Base-by-base conservation (phyloP, 352 stramenopile genomes). In the Globisporangium canariense region DNA sequence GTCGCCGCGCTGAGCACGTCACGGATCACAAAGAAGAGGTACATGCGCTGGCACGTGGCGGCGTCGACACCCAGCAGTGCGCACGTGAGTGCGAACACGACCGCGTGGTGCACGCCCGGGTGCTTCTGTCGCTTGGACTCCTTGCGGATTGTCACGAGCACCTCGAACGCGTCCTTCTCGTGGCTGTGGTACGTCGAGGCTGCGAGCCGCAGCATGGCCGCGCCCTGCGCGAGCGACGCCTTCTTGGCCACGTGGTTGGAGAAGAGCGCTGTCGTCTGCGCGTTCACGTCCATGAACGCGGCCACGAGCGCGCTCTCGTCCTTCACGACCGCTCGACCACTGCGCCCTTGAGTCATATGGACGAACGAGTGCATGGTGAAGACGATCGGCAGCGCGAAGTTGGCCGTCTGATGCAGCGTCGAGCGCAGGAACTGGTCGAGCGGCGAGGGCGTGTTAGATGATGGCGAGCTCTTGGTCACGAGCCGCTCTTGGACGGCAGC, bases 171-270 rank as follows among this genome's bases (percentile, higher is more conserved):
- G 9, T 74, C 67, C 62, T 64, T 36, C 9, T 49, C 54, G 9
- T 53, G 36, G 34, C 56, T 53, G 32, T 71, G 68, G 60, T 89
- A 89, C 14, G 75, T 89, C 28, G 78, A 84, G 52, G 88, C 67
- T 10, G 82, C 83, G 58, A 94, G 72, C 34, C 86, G 70, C 51
- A 93, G 68, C 68, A 93, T 68, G 14, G 86, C 86, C 18, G 74
- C 78, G 11, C 86, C 86, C 56, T 93, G 83, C 0, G 83, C 82
- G 34, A 92, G 70, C 43, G 83, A 94, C 28, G 86, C 86, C 51
- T 91, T 91, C 60, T 76, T 76, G 3, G 83, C 83, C 32, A 94
- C 86, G 64, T 93, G 83, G 72, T 94, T 94, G 30, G 85, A 88
- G 49, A 81, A 83, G 28, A 93, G 71, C 40, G 84, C 84, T 4